Evolutionary conservation across 2,329 filamentous ascomycete genomes (phyloP), one percentile per base, ranked within the genome.

Genomic region (Ilyonectria sp.): DNA sequence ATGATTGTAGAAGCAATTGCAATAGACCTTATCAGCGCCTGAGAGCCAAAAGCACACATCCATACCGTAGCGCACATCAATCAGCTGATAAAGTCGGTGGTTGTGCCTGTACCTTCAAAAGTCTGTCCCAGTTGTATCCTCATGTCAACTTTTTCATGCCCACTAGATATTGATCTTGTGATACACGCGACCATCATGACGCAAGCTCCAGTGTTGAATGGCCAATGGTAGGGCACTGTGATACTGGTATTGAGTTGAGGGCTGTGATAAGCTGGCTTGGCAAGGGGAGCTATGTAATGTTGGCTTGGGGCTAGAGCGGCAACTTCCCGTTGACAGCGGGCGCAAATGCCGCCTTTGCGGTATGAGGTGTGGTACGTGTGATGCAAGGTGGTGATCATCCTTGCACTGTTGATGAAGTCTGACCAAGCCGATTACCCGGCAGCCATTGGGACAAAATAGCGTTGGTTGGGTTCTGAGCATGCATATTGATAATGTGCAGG

Each of bases 301-400:
- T 35, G 50, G 31, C 50, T 35, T 23, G n/a, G 50, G 35, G 50
- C 50, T 35, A 53, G 23, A 52, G 26, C 50, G 19, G 49, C 29
- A 33, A 13, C 26, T 31, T n/a, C 26, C 47, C 21, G 49, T 15
- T 52, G 49, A 13, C 13, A 52, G 49, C 49, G 49, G 49, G 49
- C 49, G 49, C 49, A 52, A 33, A n/a, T n/a, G 15, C 3, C 17
- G 49, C 31, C 8, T 29, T 33, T 11, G 29, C n/a, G 26, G 49
- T 33, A 43, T 10, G 1, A 21, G 26, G 47, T 31, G 49, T 33
- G 46, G 46, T 17, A 8, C 19, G 43, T 49, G 46, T 49, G 46
- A 17, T 29, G 23, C 17, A 52, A 33, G 40, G 29, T 2, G 49
- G n/a, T 33, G 49, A 52, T 52, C 49, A 21, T 33, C 8, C 26